Evolutionary conservation across 306 rosid genomes (phyloP).

Genomic region (Cicer pinnatifidum): DNA sequence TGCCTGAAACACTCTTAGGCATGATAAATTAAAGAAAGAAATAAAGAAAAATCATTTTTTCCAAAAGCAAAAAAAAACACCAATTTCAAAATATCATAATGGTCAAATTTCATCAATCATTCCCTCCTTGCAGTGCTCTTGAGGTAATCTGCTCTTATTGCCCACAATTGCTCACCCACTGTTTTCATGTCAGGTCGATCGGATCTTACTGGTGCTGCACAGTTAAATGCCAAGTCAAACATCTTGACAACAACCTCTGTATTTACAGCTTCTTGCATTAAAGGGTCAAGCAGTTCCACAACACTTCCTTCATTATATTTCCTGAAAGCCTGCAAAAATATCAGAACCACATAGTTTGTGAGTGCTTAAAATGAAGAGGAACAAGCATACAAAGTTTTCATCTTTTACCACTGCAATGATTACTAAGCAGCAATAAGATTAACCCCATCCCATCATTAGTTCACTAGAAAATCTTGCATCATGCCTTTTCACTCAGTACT

Average conservation of each 20-base stretch:
- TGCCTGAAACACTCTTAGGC: constrained; percentile 37
- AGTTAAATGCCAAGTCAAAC: constrained; percentile 75
- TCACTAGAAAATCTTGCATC: background rate
- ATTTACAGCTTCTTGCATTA: constrained; percentile 69
- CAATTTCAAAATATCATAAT: constrained; percentile 25
- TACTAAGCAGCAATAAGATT: background rate
- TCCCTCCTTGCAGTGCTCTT: constrained; percentile 60
- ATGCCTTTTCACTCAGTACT: constrained; percentile 16
- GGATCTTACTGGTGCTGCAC: constrained; percentile 81
- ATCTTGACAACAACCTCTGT: constrained; percentile 62
- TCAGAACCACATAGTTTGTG: constrained; percentile 10
- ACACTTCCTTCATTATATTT: constrained; percentile 63
- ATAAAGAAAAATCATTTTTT: background rate
- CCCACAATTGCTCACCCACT: constrained; percentile 88
- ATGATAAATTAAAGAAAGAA: constrained; percentile 20
- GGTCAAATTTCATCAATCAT: constrained; percentile 33
- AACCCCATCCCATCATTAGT: background rate
- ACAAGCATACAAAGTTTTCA: constrained; percentile 2
- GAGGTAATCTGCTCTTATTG: constrained; percentile 79
- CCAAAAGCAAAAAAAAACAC: background rate
- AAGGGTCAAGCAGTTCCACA: constrained; percentile 69
- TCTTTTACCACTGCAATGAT: background rate
- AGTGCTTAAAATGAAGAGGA: constrained; percentile 29
- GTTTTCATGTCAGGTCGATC: constrained; percentile 91
- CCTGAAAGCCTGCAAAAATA: constrained; percentile 71